A percentile compares a stretch with the other conserved stretches of the same genome.
phyloP scores from a whole-genome alignment of 306 rosid species.

The Lathyrus aphaca region DNA sequence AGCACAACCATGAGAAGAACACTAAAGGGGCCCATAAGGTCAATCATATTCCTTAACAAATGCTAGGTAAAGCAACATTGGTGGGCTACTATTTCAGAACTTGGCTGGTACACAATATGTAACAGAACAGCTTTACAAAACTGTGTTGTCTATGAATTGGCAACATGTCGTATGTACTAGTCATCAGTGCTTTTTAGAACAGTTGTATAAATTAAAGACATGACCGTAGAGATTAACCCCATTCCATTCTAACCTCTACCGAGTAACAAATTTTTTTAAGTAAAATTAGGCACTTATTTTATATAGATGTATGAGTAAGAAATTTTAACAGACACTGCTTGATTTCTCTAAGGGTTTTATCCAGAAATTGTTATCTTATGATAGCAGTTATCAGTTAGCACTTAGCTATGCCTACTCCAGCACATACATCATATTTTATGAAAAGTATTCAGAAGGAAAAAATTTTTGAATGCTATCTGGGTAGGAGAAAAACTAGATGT shows the following conservation, averaged over 20 bases:
- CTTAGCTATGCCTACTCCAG: slow-evolving; percentile 13
- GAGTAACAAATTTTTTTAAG: background rate
- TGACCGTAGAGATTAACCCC: background rate
- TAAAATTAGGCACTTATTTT: background rate
- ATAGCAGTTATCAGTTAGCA: background rate
- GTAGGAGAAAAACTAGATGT: background rate
- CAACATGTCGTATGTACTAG: background rate
- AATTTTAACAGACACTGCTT: background rate
- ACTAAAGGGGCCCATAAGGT: background rate
- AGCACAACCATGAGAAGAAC: slow-evolving; percentile 20
- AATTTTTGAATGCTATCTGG: background rate
- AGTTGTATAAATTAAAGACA: background rate
- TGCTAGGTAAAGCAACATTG: slow-evolving; percentile 3
- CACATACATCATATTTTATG: slow-evolving; percentile 11
- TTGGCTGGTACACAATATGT: background rate
- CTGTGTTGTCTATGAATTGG: slow-evolving; percentile 1
- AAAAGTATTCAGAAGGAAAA: background rate
- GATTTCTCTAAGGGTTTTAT: slow-evolving; percentile 3
- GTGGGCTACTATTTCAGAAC: background rate
- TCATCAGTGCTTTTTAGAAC: background rate
- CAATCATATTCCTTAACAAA: background rate
- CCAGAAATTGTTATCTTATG: background rate
- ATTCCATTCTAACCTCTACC: slow-evolving; percentile 2
- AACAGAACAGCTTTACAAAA: background rate
- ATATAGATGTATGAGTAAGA: background rate